Conservation (phyloP, 1,284 basidiomycete genomes). For the Schizophyllum commune region DNA sequence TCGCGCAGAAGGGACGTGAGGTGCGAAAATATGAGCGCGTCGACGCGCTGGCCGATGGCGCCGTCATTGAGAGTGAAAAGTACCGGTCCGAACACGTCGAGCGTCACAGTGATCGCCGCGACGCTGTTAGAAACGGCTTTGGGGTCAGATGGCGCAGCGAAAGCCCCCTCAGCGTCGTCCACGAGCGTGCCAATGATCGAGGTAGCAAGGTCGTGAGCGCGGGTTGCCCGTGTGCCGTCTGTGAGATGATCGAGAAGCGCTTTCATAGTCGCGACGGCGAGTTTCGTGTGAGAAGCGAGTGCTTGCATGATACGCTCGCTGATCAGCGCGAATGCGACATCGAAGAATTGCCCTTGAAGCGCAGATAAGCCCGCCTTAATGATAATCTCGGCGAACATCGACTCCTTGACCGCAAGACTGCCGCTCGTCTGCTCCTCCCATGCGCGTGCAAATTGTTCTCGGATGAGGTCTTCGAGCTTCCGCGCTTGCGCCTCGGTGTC, state of each 20-base stretch:
- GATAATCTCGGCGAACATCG: not conserved
- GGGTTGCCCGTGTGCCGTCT: not conserved
- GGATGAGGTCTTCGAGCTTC: not conserved
- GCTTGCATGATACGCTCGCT: not conserved
- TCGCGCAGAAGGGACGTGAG: not conserved
- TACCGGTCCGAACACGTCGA: not conserved
- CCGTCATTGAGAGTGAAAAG: not conserved
- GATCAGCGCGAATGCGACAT: not conserved
- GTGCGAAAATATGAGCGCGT: not conserved
- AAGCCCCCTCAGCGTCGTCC: not conserved
- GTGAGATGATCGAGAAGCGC: not conserved
- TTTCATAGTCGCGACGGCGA: not conserved
- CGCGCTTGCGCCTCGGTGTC: too few species aligned
- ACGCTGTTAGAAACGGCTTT: not conserved
- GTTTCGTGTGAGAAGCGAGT: not conserved
- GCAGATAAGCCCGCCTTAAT: not conserved
- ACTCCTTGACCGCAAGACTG: not conserved
- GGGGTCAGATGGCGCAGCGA: not conserved
- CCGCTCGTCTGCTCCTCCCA: not conserved
- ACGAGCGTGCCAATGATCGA: not conserved
- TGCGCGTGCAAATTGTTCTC: not conserved
- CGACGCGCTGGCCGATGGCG: not conserved
- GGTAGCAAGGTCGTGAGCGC: not conserved
- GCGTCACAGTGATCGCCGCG: not conserved
- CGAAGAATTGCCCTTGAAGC: not conserved